Evolutionary conservation across 75 land plant genomes (phyloP).

Genomic region (Pinus taeda): DNA sequence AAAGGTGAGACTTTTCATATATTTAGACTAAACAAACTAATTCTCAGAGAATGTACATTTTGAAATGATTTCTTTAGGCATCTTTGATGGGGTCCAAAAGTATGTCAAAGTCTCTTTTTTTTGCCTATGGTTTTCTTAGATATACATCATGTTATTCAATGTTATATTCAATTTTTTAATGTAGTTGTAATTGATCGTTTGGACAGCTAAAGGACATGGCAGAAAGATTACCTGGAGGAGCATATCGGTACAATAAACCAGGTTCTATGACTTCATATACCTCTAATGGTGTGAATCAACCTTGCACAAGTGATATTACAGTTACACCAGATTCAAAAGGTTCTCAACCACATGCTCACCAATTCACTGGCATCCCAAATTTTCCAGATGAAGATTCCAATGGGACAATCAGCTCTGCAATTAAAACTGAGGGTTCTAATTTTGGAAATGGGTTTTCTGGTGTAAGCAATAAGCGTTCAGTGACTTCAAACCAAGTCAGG

Average conservation of each 20-base stretch:
- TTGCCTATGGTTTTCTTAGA: neutral
- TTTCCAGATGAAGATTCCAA: slow-evolving; percentile 3
- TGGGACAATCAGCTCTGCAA: slow-evolving; percentile 6
- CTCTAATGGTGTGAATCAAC: slow-evolving; percentile 2
- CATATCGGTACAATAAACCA: slow-evolving; percentile 6
- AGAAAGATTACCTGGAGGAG: slow-evolving; percentile 75
- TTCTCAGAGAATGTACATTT: neutral
- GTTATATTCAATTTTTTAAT: neutral
- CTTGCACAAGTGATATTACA: neutral
- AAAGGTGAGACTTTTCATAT: neutral
- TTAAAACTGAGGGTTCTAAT: slow-evolving; percentile 5
- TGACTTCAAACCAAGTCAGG: neutral
- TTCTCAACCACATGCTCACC: neutral
- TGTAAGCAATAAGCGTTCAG: neutral
- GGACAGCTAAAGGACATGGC: slow-evolving; percentile 93
- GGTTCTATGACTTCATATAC: neutral
- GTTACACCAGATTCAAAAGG: neutral
- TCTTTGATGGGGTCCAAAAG: neutral
- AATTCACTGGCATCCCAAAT: neutral
- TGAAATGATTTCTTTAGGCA: neutral
- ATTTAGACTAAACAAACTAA: neutral
- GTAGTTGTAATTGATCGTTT: neutral
- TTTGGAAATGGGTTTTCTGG: slow-evolving; percentile 7
- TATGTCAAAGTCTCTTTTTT: neutral
- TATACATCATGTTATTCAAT: neutral